Evolutionary conservation across 331 rosid species (phyloP).

Genomic region (Erythrophleum ivorense): DNA sequence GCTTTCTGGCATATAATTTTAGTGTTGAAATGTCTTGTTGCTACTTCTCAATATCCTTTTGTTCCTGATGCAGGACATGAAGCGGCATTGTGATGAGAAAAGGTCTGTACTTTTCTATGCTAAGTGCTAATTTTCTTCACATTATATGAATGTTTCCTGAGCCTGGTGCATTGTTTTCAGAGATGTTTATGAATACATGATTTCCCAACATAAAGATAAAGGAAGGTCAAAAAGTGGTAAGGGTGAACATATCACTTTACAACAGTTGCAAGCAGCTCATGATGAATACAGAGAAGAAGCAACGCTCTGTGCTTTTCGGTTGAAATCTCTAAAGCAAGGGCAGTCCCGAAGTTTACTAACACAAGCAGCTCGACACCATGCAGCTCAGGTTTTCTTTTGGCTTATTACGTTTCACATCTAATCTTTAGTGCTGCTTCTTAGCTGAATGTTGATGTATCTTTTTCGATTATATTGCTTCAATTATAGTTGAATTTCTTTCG

Average conservation of each 20-base stretch:
- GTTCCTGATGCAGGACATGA: conserved; percentile 79
- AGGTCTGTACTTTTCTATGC: conserved; percentile 48
- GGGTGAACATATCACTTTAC: conserved; percentile 60
- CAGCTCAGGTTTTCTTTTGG: conserved; percentile 70
- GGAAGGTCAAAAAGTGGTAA: conserved; percentile 76
- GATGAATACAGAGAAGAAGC: conserved; percentile 77
- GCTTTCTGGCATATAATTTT: conserved; percentile 34
- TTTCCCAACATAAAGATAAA: conserved; percentile 80
- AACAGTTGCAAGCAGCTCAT: conserved; percentile 73
- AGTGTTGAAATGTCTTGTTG: conserved; percentile 7
- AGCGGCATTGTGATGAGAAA: conserved; percentile 88
- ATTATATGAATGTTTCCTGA: conserved; percentile 44
- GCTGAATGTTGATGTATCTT: conserved; percentile 35
- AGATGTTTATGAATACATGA: conserved; percentile 76
- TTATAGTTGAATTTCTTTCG: conserved; percentile 83
- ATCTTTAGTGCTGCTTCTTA: conserved; percentile 21
- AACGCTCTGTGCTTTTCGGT: conserved; percentile 73
- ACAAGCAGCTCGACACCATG: conserved; percentile 91
- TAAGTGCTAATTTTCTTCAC: conserved; percentile 19
- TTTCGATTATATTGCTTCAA: conserved; percentile 40
- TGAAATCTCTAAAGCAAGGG: conserved; percentile 87
- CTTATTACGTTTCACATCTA: conserved; percentile 28
- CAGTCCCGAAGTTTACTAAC: conserved; percentile 84
- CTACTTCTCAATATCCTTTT: conserved; percentile 42
- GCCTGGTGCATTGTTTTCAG: conserved; percentile 55